Evolutionary conservation across 495 filamentous ascomycete genomes (phyloP), one percentile per base, ranked within the genome.

Genomic region (Neurospora sp.): DNA sequence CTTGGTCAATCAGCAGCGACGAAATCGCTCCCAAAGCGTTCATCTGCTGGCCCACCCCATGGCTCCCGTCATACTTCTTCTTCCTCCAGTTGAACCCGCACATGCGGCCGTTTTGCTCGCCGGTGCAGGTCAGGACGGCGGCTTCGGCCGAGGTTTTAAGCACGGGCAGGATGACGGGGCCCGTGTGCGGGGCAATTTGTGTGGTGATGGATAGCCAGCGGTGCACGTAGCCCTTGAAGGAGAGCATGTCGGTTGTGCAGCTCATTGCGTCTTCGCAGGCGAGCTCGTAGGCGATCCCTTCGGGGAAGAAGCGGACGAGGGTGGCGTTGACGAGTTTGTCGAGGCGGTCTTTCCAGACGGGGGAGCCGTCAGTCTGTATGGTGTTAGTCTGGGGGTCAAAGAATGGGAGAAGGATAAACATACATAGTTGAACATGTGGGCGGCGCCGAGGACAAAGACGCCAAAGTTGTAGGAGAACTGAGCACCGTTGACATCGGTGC

Each of bases 211-310:
- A 89, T 81, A 97, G 87, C 92, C 93, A 97, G 35, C 94, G 92
- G 31, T 92, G 84, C 18, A 95, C 84, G 83, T 94, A 96, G 41
- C 92, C 92, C 82, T 96, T 97, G 89, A 95, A 97, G 46, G 90
- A 92, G 54, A 87, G 87, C 84, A 94, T 92, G 77, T 96, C 93
- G 46, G 89, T 88, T 72, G 92, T 89, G 84, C 93, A 95, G 1
- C 83, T 80, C 77, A 86, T 72, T 83, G 82, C 74, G 77, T 78
- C 81, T 79, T 95, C 93, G 83, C 93, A 96, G 35, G 88, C 86
- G 31, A 87, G 78, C 79, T 96, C 93, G 76, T 86, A 88, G 31
- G 87, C 81, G 9, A 84, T 82, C 31, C 85, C 82, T 14, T 86
- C 75, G 18, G 85, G 79, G 79, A 88, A 88, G 82, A 95, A 95